Evolutionary conservation across 2,329 filamentous ascomycete genomes (phyloP).

Genomic region (Camillea tinctor): DNA sequence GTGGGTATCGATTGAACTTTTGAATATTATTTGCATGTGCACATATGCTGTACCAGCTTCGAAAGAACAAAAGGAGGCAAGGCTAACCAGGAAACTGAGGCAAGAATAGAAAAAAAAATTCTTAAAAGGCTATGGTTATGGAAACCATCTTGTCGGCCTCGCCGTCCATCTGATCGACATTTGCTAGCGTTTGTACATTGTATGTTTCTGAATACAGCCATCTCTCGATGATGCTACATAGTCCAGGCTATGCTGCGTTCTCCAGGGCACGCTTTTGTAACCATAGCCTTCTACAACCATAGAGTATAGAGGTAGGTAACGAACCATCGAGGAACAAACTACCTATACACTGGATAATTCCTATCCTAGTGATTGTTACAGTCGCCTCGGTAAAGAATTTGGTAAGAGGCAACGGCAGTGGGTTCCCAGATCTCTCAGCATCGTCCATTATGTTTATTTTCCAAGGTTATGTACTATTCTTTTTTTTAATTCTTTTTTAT

Average conservation of each 20-base stretch:
- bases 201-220: neutral
- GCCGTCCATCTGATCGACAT: neutral
- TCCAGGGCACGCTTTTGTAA: no score
- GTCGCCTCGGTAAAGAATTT: neutral
- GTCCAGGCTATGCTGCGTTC: no score
- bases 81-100: no score
- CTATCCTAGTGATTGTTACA: neutral
- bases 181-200: neutral
- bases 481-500: neutral
- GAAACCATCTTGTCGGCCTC: neutral
- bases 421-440: neutral
- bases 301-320: neutral
- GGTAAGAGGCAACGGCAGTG: neutral
- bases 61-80: no score
- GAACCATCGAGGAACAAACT: neutral
- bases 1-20: neutral
- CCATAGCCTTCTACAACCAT: no score
- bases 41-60: neutral
- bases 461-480: neutral
- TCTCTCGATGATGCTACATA: no score
- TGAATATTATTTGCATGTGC: neutral
- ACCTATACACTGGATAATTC: neutral
- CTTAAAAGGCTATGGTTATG: neutral
- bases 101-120: neutral
- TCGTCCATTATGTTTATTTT: neutral